Evolutionary conservation across 2,329 filamentous ascomycete species (phyloP).

Genomic region (Biscogniauxia sp.): DNA sequence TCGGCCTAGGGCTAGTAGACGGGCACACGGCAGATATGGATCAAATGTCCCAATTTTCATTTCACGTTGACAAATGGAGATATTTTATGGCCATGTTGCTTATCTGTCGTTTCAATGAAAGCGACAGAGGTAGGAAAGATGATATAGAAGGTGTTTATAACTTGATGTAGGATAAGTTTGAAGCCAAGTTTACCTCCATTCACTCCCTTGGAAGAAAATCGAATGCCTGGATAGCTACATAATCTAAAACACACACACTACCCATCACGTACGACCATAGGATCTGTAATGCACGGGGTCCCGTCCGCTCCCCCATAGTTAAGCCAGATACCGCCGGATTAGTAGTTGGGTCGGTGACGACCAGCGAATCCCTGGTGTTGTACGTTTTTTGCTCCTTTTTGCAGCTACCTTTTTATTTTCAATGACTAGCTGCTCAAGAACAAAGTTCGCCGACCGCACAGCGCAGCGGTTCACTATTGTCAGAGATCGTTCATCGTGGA

Average conservation of each 20-base stretch:
- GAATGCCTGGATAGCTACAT: background rate
- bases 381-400: background rate
- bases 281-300: conserved; percentile 31
- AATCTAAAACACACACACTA: no score
- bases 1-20: background rate
- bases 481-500: conserved; percentile 34
- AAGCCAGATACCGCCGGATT: conserved; percentile 21
- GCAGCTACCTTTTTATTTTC: conserved; percentile 25
- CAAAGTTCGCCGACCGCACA: conserved; percentile 40
- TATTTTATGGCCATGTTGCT: conserved; percentile 44
- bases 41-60: background rate
- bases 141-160: conserved; percentile 43
- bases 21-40: background rate
- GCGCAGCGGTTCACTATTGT: conserved; percentile 36
- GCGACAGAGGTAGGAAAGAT: conserved; percentile 41
- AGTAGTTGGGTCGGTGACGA: conserved; percentile 2
- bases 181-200: background rate
- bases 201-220: no score
- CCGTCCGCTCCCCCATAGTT: conserved; percentile 34
- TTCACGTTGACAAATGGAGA: conserved; percentile 39
- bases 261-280: conserved; percentile 32
- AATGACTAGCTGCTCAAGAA: conserved; percentile 44
- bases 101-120: conserved; percentile 40
- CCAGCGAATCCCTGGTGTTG: conserved; percentile 1
- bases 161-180: conserved; percentile 41